Base-by-base conservation (phyloP, 352 stramenopile species). In the Pythium scleroteichum region DNA sequence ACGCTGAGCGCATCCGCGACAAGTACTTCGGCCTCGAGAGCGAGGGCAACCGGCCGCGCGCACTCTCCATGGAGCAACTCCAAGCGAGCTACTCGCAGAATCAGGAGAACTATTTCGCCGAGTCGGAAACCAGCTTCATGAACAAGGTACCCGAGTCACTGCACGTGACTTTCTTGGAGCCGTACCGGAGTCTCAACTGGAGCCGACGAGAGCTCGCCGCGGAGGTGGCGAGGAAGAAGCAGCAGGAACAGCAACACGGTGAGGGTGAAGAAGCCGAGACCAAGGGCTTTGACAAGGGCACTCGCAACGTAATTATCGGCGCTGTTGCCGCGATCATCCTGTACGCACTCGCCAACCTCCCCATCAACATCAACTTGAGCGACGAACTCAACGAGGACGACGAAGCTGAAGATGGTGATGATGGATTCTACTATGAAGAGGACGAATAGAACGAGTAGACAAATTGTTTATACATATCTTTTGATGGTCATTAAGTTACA, bases 111-210 rank as follows among this genome's bases (percentile, higher is more conserved):
- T 84, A 78, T 48, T 93, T 95, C 55, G 71, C 62, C 9, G 57
- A 75, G 20, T 47, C 81, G 8, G 64, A 78, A 39, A 39, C 56
- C 16, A 79, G 68, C 39, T 92, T 92, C 59, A 90, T 92, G 79
- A 82, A 78, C 50, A 85, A 91, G 35, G 79, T 92, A 38, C 64
- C 79, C 2, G 35, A 70, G 14, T 64, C 77, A 4, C 59, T 86
- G 46, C 77, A 90, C 32, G 68, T 90, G 16, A 72, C 79, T 41
- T 94, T 94, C 67, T 49, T 94, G 10, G 65, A 86, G 59, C 86
- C 86, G 47, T 95, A 93, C 56, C 78, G 78, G 26, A 95, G 84
- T 59, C 62, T 95, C 23, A 86, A 93, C 62, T 95, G 86, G 86
- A 82, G 82, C 54, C 82, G 82, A 20, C 84, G 84, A n/a, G 82